Percentiles rank a stretch among this genome's conserved stretches.
These are phyloP conservation scores for Spizellomyces punctatus DNA, from an alignment of 192 early-diverging fungal species.

Conservation along the genomic window DNA sequence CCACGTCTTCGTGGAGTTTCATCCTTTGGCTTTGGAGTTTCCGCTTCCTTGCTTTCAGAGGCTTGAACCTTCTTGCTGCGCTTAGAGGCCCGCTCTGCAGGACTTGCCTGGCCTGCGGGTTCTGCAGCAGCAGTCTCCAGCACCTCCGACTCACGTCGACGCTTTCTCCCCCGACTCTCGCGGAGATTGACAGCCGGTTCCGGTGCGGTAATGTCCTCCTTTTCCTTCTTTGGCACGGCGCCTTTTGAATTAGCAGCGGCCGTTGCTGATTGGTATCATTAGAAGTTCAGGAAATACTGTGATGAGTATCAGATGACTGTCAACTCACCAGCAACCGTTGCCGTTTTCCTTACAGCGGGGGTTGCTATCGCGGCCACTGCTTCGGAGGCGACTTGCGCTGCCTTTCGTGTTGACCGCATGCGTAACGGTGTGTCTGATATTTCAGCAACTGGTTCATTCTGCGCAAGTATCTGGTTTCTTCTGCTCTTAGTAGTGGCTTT, in stretches of 20 bases:
- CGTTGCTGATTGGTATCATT: background rate
- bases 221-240: background rate
- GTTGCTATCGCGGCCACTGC: conserved; percentile 8
- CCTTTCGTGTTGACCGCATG: conserved; percentile 4
- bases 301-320: background rate
- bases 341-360: background rate
- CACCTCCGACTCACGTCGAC: conserved; percentile 1
- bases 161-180: background rate
- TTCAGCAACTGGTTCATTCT: background rate
- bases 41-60: too few relatives aligned
- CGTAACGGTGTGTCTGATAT: background rate
- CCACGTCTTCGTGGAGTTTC: too few relatives aligned
- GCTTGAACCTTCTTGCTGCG: too few relatives aligned
- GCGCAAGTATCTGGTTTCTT: background rate
- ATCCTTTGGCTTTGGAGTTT: too few relatives aligned
- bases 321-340: background rate
- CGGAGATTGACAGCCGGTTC: background rate
- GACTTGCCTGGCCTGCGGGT: too few relatives aligned
- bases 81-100: too few relatives aligned
- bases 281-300: background rate
- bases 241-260: conserved; percentile 7
- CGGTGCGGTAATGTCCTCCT: background rate
- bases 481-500: background rate
- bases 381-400: conserved; percentile 21
- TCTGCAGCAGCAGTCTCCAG: background rate